A percentile compares a stretch with the other conserved stretches of the same genome.
These are phyloP conservation scores for Hypoxylon sp. DNA, from an alignment of 2,329 filamentous ascomycete genomes.

Conservation along the genomic window DNA sequence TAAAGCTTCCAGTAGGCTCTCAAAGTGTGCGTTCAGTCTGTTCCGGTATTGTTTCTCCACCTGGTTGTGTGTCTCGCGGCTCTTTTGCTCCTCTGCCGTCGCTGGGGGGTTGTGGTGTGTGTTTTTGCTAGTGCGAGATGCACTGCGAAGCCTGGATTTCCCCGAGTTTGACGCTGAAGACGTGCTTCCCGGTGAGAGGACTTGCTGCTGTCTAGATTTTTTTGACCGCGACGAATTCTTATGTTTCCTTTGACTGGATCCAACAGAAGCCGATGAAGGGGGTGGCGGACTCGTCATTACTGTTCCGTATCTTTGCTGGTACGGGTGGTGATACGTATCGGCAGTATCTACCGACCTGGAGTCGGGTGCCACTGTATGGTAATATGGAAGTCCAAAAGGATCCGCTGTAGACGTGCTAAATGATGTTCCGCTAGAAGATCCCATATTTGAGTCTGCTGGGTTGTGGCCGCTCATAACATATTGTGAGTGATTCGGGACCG, in stretches of 20 bases:
- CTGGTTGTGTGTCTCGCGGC: slow-evolving; percentile 60
- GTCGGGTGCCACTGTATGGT: slow-evolving; percentile 45
- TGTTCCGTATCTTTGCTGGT: slow-evolving; percentile 48
- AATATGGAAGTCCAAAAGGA: slow-evolving; percentile 49
- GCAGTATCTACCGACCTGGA: slow-evolving; percentile 42
- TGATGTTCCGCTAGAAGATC: slow-evolving; percentile 45
- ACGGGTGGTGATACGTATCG: slow-evolving; percentile 49
- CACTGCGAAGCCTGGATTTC: slow-evolving; percentile 54
- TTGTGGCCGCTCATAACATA: slow-evolving; percentile 46
- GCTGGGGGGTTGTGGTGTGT: slow-evolving; percentile 56
- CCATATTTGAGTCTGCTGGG: slow-evolving; percentile 46
- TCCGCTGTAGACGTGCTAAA: slow-evolving; percentile 45
- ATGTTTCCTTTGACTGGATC: slow-evolving; percentile 42
- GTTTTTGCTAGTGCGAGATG: slow-evolving; percentile 55
- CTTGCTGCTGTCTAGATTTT: slow-evolving; percentile 41
- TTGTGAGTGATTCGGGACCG: slow-evolving; percentile 41
- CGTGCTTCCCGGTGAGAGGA: slow-evolving; percentile 43
- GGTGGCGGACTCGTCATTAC: slow-evolving; percentile 44
- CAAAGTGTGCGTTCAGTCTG: slow-evolving; percentile 63
- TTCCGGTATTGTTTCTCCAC: slow-evolving; percentile 66
- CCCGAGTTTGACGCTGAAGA: slow-evolving; percentile 39
- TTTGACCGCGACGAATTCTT: slow-evolving; percentile 43
- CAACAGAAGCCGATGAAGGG: slow-evolving; percentile 39
- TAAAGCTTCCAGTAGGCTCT: slow-evolving; percentile 59
- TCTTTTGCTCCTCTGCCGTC: slow-evolving; percentile 54